Base-by-base conservation (phyloP, 2,329 filamentous ascomycete species). In the Penicillium brasilianum region DNA sequence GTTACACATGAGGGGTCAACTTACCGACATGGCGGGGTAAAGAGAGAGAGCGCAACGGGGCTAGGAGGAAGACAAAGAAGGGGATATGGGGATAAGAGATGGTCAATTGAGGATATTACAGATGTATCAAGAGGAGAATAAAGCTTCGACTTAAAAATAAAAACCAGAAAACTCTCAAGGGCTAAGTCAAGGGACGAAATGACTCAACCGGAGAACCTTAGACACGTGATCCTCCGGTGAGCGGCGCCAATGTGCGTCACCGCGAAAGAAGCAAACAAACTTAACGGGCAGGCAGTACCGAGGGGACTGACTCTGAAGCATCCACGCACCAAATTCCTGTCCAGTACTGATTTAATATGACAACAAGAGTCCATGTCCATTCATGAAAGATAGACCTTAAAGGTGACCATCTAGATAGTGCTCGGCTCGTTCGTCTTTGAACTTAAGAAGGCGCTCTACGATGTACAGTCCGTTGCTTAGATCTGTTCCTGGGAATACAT, bases 11-110 rank as follows among this genome's bases (percentile, higher is more conserved):
- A 61, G 65, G 57, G 58, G 58, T 50, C 62, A 59, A 74, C 74
- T 75, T 66, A 76, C 74, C 61, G 74, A 74, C 74, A 76, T 76
- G 62, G 68, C 58, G 71, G 69, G 70, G 71, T 63, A 63, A 53
- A 54, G 14, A 48, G 34, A 25, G 20, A 37, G n/a, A 51, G 25
- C 25, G 43, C 25, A 63, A 65, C 32, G 58, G 52, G 14, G 16
- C n/a, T 34, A 16, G n/a, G 11, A 13, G 13, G 5, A 36, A n/a
- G 20, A 57, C n/a, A 41, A 18, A 32, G 37, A 13, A 34, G 25
- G 8, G 37, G 30, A 39, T 32, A 22, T 25, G 20, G 18, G 44
- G 37, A 16, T 22, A 50, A 20, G n/a, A 34, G 32, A n/a, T 13
- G 18, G 6, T 48, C 36, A 39, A 60, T 48, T 59, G 57, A 36